phyloP scores from a whole-genome alignment of 208 protist genomes.

The Trypanosomatidae sp. region DNA sequence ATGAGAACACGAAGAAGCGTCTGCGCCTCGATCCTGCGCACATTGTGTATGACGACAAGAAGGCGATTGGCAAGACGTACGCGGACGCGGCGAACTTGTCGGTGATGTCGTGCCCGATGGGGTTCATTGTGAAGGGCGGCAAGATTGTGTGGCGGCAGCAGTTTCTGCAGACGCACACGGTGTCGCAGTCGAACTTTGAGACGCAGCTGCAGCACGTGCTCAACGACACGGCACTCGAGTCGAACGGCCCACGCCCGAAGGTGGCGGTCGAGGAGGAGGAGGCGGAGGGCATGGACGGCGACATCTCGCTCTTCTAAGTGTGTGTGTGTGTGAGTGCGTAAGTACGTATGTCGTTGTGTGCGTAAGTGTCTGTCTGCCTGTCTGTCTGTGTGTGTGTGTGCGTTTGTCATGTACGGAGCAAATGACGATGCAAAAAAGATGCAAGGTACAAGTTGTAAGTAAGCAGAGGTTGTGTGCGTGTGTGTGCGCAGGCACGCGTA shows the following conservation, averaged over 20 bases:
- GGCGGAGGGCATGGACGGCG: constrained; percentile 77
- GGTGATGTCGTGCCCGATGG: constrained; percentile 86
- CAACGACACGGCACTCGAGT: constrained; percentile 63
- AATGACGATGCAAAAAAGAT: too few relatives aligned
- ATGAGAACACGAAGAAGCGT: constrained; percentile 86
- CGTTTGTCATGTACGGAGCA: not conserved
- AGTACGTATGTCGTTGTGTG: too few relatives aligned
- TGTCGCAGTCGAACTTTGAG: constrained; percentile 85
- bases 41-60: constrained; percentile 79
- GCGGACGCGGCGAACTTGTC: constrained; percentile 51
- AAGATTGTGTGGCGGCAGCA: constrained; percentile 86
- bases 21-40: constrained; percentile 56
- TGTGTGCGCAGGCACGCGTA: too few relatives aligned
- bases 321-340: not conserved
- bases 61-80: constrained; percentile 71
- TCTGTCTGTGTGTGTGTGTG: not conserved
- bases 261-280: constrained; percentile 82
- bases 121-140: constrained; percentile 71
- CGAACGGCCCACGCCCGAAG: constrained; percentile 69
- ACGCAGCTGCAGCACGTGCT: constrained; percentile 73
- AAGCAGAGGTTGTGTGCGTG: too few relatives aligned
- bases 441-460: too few relatives aligned
- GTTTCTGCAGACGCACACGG: constrained; percentile 80
- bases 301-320: constrained; percentile 83
- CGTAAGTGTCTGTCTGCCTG: too few relatives aligned